A percentile compares a stretch with the other conserved stretches of the same genome.
Evolutionary conservation across 2,329 filamentous ascomycete genomes (phyloP).

Genomic region (Pseudogymnoascus sp.): DNA sequence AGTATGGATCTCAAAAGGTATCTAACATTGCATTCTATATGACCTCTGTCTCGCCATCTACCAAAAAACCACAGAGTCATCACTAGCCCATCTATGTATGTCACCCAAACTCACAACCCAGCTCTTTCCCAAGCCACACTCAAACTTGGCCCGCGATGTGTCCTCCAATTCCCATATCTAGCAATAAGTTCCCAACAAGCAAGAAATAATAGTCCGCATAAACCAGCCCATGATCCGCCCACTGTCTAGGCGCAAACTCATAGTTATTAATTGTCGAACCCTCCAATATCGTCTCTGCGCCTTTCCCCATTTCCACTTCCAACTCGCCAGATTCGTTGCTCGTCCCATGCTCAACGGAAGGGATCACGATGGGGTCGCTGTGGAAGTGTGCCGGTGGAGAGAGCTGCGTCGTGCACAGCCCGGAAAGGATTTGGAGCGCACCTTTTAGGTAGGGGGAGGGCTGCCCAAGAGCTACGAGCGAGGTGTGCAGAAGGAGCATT

Average conservation of each 20-base stretch:
- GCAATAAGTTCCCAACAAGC: conserved; percentile 40
- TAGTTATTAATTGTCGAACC: conserved; percentile 44
- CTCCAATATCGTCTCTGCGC: conserved; percentile 38
- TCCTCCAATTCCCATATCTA: conserved; percentile 27
- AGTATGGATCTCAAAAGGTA: not conserved
- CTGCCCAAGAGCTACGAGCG: conserved; percentile 20
- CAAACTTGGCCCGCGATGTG: not conserved
- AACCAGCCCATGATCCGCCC: conserved; percentile 42
- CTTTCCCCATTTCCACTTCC: conserved; percentile 26
- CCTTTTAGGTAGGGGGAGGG: conserved; percentile 27
- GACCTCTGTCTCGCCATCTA: not conserved
- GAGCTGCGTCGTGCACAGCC: conserved; percentile 24
- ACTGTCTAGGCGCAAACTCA: conserved; percentile 39
- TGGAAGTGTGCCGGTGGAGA: conserved; percentile 23
- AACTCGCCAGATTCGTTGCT: conserved; percentile 16
- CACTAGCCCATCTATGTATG: not conserved
- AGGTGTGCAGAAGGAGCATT: conserved; percentile 33
- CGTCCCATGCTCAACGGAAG: conserved; percentile 25
- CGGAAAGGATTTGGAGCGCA: conserved; percentile 26
- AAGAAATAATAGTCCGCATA: conserved; percentile 46
- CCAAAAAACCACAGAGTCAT: not conserved
- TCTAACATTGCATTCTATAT: not conserved
- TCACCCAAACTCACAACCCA: not conserved
- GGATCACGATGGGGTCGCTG: conserved; percentile 12
- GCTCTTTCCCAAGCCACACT: not conserved